phyloP scores from a whole-genome alignment of 192 early-diverging fungal genomes.

The Backusella australiensis region DNA sequence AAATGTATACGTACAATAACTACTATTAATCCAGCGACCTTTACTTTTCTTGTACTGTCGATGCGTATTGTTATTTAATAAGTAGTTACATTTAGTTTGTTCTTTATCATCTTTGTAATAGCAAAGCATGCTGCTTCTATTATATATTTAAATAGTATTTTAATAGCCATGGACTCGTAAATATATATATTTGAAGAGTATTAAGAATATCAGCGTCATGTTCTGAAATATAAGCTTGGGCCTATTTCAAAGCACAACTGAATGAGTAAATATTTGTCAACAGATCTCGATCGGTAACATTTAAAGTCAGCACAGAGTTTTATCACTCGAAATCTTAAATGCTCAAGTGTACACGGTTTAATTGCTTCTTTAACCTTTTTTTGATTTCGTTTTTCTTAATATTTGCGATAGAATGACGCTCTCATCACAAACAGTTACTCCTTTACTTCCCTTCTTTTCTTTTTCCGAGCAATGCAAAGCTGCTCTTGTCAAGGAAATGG shows the following conservation, averaged over 20 bases:
- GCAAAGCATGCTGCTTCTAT: not conserved
- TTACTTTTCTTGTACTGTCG: not conserved
- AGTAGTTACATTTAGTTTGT: not conserved
- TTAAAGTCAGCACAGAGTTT: not conserved
- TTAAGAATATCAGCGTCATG: too few species aligned
- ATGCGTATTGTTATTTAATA: not conserved
- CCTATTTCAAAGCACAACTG: not conserved
- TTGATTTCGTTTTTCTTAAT: not conserved
- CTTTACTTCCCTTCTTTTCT: slow-evolving; percentile 21
- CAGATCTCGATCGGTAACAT: not conserved
- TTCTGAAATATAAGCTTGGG: too few species aligned
- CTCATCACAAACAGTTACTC: slow-evolving; percentile 22
- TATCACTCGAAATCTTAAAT: not conserved
- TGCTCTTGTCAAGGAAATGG: slow-evolving; percentile 19
- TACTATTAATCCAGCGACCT: not conserved
- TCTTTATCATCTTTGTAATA: not conserved
- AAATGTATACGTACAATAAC: not conserved
- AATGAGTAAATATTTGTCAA: not conserved
- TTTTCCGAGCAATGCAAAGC: slow-evolving; percentile 18
- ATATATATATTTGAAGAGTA: too few species aligned
- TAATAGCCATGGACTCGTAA: too few species aligned
- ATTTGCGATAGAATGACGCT: not conserved
- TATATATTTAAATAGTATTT: too few species aligned
- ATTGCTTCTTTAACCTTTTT: not conserved
- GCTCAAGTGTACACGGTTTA: not conserved